Conservation (phyloP, 2,329 filamentous ascomycete genomes). For the Colletotrichum sp. region DNA sequence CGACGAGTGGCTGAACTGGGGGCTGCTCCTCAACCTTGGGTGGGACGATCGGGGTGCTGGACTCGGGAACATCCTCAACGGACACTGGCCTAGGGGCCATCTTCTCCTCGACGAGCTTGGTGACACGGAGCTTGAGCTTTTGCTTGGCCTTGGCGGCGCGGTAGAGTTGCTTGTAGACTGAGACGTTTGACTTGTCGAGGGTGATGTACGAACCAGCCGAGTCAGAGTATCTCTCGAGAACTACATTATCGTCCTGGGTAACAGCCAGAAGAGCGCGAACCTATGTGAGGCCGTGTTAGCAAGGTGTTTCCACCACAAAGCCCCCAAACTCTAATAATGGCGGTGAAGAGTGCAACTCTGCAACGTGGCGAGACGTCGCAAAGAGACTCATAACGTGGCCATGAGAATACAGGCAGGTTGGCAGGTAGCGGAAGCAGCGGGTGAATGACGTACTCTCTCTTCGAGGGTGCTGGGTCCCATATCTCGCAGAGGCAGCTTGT, state of each 20-base stretch:
- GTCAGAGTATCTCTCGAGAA: constrained; percentile 94
- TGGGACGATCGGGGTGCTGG: constrained; percentile 23
- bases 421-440: not conserved
- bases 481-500: constrained; percentile 89
- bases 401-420: not conserved
- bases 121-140: constrained; percentile 89
- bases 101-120: constrained; percentile 37
- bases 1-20: constrained; percentile 12
- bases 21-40: constrained; percentile 24
- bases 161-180: constrained; percentile 96
- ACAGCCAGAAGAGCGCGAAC: constrained; percentile 73
- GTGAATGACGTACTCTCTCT: constrained; percentile 73
- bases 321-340: not conserved
- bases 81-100: constrained; percentile 46
- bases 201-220: constrained; percentile 82
- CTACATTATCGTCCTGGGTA: constrained; percentile 62
- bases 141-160: constrained; percentile 97
- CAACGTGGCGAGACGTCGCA: not conserved
- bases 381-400: not conserved
- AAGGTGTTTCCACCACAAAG: not conserved
- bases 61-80: constrained; percentile 55
- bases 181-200: constrained; percentile 76
- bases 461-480: constrained; percentile 77
- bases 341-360: not conserved
- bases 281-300: constrained; percentile 44